Evolutionary conservation across 176 grass and related monocot genomes (phyloP), one percentile per base, ranked within the genome.

Genomic region (Bolboschoenus planiculmis): DNA sequence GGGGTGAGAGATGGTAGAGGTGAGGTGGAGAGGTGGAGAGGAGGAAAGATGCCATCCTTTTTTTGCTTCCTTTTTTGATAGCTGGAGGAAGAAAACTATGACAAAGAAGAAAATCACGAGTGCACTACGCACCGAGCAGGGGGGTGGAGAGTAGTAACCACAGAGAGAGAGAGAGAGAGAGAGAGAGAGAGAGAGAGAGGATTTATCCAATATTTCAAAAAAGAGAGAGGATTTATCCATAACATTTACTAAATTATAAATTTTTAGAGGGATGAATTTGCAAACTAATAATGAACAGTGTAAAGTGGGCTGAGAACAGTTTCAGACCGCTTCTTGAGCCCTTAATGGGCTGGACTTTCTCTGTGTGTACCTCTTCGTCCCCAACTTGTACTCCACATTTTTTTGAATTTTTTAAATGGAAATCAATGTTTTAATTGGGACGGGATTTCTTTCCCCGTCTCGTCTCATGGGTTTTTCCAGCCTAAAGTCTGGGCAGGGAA

Each of bases 31-130:
- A 82, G 81, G 59, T 70, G 85, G 90, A 78, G 83, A 78, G 85
- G 64, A 91, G 83, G 63, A 89, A 83, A 60, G 87, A 86, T 1
- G 87, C 91, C 88, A 90, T 82, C 46, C 23, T 80, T 29, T 47
- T 81, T 37, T 82, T 27, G 56, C 43, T 82, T 65, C 43, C 80
- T 82, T 63, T 82, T 63, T 48, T 35, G 33, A 64, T 3, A 46
- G 33, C 37, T 82, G 5, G 18, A 61, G 31, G n/a, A 43, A 71
- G 39, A 23, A 24, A 20, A 67, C 18, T 21, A 73, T n/a, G 9
- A 23, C 10, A 72, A 24, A 11, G 3, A 42, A 72, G 8, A 26
- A 1, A 9, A 15, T 10, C 53, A 20, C 2, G 20, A 5, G 20
- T 4, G 54, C 54, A 56, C 54, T 56, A 56, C 53, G 2, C 21